These are phyloP conservation scores for Straminergon stramineum DNA, from an alignment of 225 moss, liverwort and hornwort species.

Conservation along the genomic window DNA sequence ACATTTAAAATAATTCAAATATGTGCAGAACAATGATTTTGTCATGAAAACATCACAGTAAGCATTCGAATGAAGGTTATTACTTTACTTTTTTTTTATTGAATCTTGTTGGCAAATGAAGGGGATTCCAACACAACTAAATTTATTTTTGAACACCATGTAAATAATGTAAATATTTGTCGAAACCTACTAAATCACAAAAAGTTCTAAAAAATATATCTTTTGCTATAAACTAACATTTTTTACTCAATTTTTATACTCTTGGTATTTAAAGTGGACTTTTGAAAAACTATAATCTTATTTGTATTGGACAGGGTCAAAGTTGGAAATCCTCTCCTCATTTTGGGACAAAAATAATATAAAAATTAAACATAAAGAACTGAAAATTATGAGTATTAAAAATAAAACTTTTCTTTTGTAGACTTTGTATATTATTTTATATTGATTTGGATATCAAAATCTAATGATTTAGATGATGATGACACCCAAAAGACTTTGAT, in stretches of 20 bases:
- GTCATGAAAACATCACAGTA: background rate
- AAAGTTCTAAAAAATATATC: background rate
- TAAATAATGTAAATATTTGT: background rate
- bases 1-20: background rate
- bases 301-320: background rate
- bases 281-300: background rate
- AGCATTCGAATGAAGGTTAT: background rate
- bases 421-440: background rate
- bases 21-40: background rate
- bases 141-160: background rate
- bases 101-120: background rate
- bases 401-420: background rate
- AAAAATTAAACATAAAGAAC: background rate
- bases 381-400: no score
- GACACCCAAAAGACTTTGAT: background rate
- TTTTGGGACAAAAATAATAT: background rate
- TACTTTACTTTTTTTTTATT: background rate
- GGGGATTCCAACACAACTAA: background rate
- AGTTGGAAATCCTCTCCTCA: fast-evolving
- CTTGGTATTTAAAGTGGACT: background rate
- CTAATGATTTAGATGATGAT: background rate
- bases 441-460: background rate
- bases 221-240: background rate
- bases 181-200: background rate
- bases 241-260: background rate